Evolutionary conservation across 176 grass and related monocot species (phyloP).

Genomic region (Pontederia paniculata): DNA sequence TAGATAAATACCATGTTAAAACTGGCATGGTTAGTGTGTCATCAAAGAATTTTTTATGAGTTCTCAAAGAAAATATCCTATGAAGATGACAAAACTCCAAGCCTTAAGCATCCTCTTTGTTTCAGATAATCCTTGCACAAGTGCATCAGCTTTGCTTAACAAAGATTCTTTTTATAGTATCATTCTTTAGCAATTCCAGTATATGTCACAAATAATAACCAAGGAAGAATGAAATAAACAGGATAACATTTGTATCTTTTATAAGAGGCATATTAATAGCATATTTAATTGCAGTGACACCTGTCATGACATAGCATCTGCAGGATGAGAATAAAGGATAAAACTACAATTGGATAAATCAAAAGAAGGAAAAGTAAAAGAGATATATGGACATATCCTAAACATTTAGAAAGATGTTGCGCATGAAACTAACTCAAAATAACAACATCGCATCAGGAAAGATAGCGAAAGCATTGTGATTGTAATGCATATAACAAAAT

Average conservation of each 20-base stretch:
- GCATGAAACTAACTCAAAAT: no score
- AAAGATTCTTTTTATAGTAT: constrained; percentile 33
- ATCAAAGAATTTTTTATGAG: no score
- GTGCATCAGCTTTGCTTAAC: constrained; percentile 19
- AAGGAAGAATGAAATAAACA: constrained; percentile 12
- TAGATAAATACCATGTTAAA: no score
- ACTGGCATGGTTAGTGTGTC: no score
- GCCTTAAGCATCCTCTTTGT: constrained; percentile 42
- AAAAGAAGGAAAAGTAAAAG: no score
- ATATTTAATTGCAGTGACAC: constrained; percentile 29
- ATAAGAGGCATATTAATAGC: constrained; percentile 49
- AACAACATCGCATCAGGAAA: no score
- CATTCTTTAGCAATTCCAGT: not conserved
- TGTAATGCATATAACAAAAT: no score
- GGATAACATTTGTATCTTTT: constrained; percentile 31
- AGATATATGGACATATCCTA: no score
- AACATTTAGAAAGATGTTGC: no score
- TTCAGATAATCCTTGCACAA: constrained; percentile 36
- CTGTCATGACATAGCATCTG: constrained; percentile 46
- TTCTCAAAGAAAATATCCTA: constrained; percentile 22
- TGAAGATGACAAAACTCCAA: constrained; percentile 68
- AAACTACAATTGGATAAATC: no score
- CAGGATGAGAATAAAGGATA: not conserved
- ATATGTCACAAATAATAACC: not conserved
- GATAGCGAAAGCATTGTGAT: no score